Base-by-base conservation (phyloP, 108 stramenopile genomes). In the Cyclotella cryptica region DNA sequence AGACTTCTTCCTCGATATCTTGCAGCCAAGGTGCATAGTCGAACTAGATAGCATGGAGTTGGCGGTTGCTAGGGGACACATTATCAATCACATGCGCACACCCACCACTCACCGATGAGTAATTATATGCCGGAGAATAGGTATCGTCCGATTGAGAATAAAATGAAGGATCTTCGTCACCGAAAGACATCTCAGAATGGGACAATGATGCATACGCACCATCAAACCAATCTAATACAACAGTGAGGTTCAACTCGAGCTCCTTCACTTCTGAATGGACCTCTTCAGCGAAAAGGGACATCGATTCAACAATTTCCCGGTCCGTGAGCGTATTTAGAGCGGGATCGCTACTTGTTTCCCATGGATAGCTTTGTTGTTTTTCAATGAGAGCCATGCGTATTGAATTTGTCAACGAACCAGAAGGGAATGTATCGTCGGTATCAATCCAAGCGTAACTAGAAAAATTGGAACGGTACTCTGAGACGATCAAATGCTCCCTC, bases 181-280 rank as follows among this genome's bases (percentile, higher is more conserved):
- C 42, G 18, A 28, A 21, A 35, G 1, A 29, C 26, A 39, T 3
- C n/a, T 21, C 19, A 44, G n/a, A n/a, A n/a, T n/a, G n/a, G n/a
- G 35, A 35, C 14, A 53, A 39, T 28, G 69, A 44, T 45, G 75
- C 24, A 13, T 24, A 60, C 30, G 18, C 47, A 0, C 28, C 5
- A n/a, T 76, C 71, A 44, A 83, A 62, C 8, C 55, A 41, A 43
- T 75, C 81, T 70, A 83, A 67, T 15, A 76, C 42, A 5, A 29
- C 54, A 3, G 75, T 64, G 4, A 69, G 67, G 45, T 61, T 77
- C 15, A 40, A 45, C 6, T 29, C 45, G 19, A 83, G 64, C 24
- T 60, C 70, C 11, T 60, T 66, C 45, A 55, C 27, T 44, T 45
- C 72, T 6, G 43, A 27, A 46, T 83, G 66, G 26, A 67, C 43